A percentile compares a stretch with the other conserved stretches of the same genome.
These are phyloP conservation scores for Penicillium subrubescens DNA, from an alignment of 495 filamentous ascomycete genomes.

Conservation along the genomic window DNA sequence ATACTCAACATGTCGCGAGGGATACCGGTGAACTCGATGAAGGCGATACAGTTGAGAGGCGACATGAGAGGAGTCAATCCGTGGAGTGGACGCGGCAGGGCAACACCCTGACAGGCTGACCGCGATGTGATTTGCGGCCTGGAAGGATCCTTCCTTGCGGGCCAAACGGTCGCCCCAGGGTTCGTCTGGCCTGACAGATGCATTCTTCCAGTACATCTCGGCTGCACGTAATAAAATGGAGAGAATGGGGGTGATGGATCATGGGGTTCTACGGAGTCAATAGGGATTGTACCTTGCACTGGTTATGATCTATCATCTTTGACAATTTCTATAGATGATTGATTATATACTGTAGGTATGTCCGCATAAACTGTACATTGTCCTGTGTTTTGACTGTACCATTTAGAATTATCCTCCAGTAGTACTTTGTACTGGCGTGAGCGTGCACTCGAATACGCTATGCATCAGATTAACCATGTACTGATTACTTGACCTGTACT, in stretches of 20 bases:
- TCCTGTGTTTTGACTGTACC: neutral
- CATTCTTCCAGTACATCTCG: constrained; percentile 8
- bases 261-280: neutral
- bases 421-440: neutral
- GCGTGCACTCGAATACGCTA: neutral
- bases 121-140: neutral
- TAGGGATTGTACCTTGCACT: neutral
- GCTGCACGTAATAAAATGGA: constrained; percentile 21
- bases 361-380: neutral
- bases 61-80: neutral
- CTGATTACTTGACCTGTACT: neutral
- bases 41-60: neutral
- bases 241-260: neutral
- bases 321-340: neutral
- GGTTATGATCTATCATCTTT: neutral
- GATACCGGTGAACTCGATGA: neutral
- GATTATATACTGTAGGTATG: neutral
- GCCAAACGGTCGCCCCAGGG: constrained; percentile 37
- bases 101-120: neutral
- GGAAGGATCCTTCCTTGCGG: constrained; percentile 21
- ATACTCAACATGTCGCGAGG: neutral
- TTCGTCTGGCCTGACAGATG: constrained; percentile 31
- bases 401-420: neutral
- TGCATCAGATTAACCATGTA: neutral
- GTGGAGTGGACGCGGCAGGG: neutral